Percentiles rank a stretch among this genome's conserved stretches.
Conservation (phyloP, 805 yeast species). For the Saturnispora silvae region DNA sequence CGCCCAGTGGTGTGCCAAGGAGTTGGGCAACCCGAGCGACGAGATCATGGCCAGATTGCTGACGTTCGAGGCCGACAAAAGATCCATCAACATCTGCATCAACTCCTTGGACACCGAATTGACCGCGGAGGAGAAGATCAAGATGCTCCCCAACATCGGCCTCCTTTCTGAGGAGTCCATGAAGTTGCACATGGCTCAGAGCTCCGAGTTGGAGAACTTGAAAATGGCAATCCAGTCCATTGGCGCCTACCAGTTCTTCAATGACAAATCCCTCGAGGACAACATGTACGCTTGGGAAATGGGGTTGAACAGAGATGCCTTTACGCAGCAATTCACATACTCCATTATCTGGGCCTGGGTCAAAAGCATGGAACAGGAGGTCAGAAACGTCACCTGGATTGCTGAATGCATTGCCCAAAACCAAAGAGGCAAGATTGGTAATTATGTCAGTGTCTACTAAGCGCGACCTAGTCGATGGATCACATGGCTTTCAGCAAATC, state of each 20-base stretch:
- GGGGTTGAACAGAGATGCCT: slow-evolving; percentile 84
- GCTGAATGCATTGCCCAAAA: slow-evolving; percentile 99
- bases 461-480: neutral
- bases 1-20: slow-evolving; percentile 45
- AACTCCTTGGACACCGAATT: slow-evolving; percentile 83
- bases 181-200: slow-evolving; percentile 54
- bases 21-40: slow-evolving; percentile 63
- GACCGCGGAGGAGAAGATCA: slow-evolving; percentile 56
- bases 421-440: slow-evolving; percentile 87
- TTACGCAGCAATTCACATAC: slow-evolving; percentile 91
- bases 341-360: slow-evolving; percentile 95
- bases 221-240: slow-evolving; percentile 52
- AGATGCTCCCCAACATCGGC: slow-evolving; percentile 76
- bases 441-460: slow-evolving; percentile 79
- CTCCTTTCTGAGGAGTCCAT: slow-evolving; percentile 58
- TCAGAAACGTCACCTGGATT: slow-evolving; percentile 97
- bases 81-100: slow-evolving; percentile 83
- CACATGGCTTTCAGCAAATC: no score
- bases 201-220: slow-evolving; percentile 82
- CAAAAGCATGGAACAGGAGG: slow-evolving; percentile 91
- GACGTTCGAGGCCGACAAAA: slow-evolving; percentile 88
- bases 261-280: slow-evolving; percentile 70
- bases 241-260: slow-evolving; percentile 54
- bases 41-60: slow-evolving; percentile 73
- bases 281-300: slow-evolving; percentile 88